Conservation (phyloP, 257 asterid genomes). For the Forsythia suspensa region DNA sequence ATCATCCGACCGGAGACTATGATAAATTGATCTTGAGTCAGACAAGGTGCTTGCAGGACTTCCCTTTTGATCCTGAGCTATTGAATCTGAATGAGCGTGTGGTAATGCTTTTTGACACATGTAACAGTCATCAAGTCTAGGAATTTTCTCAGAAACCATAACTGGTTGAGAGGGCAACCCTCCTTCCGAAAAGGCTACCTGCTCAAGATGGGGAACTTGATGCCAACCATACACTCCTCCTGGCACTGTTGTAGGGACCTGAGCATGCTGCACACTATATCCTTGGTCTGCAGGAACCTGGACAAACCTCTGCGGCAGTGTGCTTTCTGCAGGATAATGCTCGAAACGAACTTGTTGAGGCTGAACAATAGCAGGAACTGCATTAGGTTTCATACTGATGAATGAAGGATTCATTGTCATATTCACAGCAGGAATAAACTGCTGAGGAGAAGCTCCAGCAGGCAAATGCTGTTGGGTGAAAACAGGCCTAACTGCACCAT, state of each 20-base stretch:
- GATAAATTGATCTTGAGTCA: slow-evolving; percentile 49
- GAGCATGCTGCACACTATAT: slow-evolving; percentile 49
- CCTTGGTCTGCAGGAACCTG: slow-evolving; percentile 66
- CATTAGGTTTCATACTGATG: slow-evolving; percentile 52
- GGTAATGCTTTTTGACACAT: slow-evolving; percentile 95
- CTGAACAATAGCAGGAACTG: slow-evolving; percentile 45
- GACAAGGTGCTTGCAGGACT: slow-evolving; percentile 46
- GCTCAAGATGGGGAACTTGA: slow-evolving; percentile 61
- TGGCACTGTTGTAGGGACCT: slow-evolving; percentile 42
- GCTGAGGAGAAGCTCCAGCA: slow-evolving; percentile 56
- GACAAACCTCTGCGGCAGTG: slow-evolving; percentile 53
- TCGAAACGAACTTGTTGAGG: slow-evolving; percentile 63
- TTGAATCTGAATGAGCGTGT: slow-evolving; percentile 93
- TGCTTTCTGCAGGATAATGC: slow-evolving; percentile 54
- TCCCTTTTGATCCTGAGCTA: slow-evolving; percentile 60
- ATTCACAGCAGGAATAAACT: slow-evolving; percentile 56
- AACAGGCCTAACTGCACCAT: slow-evolving; percentile 59
- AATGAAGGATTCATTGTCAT: slow-evolving; percentile 69
- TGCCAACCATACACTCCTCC: slow-evolving; percentile 68
- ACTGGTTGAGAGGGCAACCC: slow-evolving; percentile 35
- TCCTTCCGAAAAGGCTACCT: slow-evolving; percentile 40
- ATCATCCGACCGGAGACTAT: slow-evolving; percentile 65
- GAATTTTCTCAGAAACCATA: slow-evolving; percentile 39
- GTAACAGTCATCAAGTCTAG: slow-evolving; percentile 59
- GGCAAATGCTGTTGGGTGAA: slow-evolving; percentile 51